Percentiles rank a stretch among this genome's conserved stretches.
Conservation (phyloP, 2,329 filamentous ascomycete genomes). For the Capronia epimyces region DNA sequence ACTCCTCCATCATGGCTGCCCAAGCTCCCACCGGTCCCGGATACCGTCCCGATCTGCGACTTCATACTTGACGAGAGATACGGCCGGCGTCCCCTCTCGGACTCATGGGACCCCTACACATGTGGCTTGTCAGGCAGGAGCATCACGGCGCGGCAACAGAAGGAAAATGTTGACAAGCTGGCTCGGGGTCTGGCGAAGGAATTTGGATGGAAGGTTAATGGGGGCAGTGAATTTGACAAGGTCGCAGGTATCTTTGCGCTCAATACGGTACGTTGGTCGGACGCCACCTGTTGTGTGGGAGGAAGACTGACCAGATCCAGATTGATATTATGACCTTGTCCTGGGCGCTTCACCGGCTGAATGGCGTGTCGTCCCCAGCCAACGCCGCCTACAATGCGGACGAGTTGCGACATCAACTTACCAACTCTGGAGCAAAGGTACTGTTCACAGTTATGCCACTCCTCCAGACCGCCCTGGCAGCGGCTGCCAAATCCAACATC, state of each 20-base stretch:
- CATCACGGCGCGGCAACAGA: constrained; percentile 59
- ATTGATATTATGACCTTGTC: constrained; percentile 69
- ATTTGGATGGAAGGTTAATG: constrained; percentile 63
- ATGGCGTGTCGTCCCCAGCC: constrained; percentile 68
- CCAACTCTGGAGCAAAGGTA: constrained; percentile 61
- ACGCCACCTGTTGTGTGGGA: neutral
- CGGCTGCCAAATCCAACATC: constrained; percentile 59
- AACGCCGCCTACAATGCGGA: constrained; percentile 67
- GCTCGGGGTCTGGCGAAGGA: constrained; percentile 64
- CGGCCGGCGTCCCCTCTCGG: constrained; percentile 58
- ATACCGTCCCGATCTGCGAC: constrained; percentile 66
- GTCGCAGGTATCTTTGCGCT: constrained; percentile 71
- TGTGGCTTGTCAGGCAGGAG: constrained; percentile 68
- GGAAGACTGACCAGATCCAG: constrained; percentile 36
- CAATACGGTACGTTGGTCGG: constrained; percentile 60
- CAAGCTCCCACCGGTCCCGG: constrained; percentile 55
- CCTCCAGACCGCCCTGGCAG: constrained; percentile 58
- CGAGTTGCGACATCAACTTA: constrained; percentile 68
- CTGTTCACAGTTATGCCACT: constrained; percentile 68
- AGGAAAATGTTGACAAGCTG: constrained; percentile 60
- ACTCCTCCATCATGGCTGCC: constrained; percentile 38
- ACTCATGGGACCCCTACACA: constrained; percentile 66
- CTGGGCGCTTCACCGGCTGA: constrained; percentile 68
- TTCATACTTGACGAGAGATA: constrained; percentile 71
- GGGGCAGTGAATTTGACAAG: constrained; percentile 75